Conservation (phyloP, 352 stramenopile species). For the Aphanomyces euteiches region DNA sequence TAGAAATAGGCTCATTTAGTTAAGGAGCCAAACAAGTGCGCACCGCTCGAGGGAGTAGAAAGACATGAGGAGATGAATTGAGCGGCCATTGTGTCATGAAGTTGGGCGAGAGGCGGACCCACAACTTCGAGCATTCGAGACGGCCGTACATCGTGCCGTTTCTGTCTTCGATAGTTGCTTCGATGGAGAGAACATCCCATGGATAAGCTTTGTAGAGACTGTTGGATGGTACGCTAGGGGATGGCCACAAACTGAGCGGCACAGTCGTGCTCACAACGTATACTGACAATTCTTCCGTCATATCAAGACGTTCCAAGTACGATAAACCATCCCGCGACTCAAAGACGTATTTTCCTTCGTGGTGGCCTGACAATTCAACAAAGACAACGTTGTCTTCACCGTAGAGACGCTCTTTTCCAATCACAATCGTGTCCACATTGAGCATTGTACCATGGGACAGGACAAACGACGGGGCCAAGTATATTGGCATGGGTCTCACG, state of each 20-base stretch:
- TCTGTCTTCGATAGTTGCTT: slow-evolving; percentile 1
- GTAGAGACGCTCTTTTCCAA: slow-evolving; percentile 11
- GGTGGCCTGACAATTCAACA: slow-evolving; percentile 4
- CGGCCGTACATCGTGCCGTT: not conserved
- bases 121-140: slow-evolving; percentile 7
- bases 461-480: not conserved
- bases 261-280: not conserved
- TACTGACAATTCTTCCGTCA: not conserved
- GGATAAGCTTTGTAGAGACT: slow-evolving; percentile 22
- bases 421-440: not conserved
- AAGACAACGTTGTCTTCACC: slow-evolving; percentile 23
- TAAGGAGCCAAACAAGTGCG: not conserved
- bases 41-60: not conserved
- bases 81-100: not conserved
- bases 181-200: slow-evolving; percentile 6
- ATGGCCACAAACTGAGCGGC: slow-evolving; percentile 17
- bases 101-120: not conserved
- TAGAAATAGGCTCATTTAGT: not conserved
- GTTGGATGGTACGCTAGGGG: slow-evolving; percentile 7
- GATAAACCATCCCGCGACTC: slow-evolving; percentile 5
- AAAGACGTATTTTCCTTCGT: slow-evolving; percentile 6
- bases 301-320: not conserved
- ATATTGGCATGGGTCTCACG: slow-evolving; percentile 16
- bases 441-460: not conserved
- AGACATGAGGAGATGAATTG: not conserved